Evolutionary conservation across 2,329 filamentous ascomycete genomes (phyloP).

Genomic region (Alternaria alternata): DNA sequence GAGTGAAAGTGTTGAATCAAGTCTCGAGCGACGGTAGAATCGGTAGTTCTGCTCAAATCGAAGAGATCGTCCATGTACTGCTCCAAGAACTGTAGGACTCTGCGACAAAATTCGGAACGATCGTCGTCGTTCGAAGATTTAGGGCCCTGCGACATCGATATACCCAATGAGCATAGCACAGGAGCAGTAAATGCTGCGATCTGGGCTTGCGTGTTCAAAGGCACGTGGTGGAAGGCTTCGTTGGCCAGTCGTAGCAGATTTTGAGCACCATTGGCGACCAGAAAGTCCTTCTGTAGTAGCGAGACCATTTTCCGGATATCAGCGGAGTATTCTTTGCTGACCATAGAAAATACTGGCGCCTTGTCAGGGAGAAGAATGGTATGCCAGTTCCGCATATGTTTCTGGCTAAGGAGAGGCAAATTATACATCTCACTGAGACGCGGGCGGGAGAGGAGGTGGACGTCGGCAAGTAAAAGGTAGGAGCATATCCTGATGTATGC

Average conservation of each 20-base stretch:
- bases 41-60: slow-evolving; percentile 36
- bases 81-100: slow-evolving; percentile 36
- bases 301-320: slow-evolving; percentile 30
- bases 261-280: slow-evolving; percentile 34
- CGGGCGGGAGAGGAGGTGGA: slow-evolving; percentile 28
- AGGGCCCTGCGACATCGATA: slow-evolving; percentile 26
- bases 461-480: slow-evolving; percentile 38
- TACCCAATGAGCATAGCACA: slow-evolving; percentile 34
- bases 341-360: slow-evolving; percentile 32
- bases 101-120: slow-evolving; percentile 29
- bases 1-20: slow-evolving; percentile 31
- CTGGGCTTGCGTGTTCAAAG: slow-evolving; percentile 20
- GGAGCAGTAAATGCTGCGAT: slow-evolving; percentile 30
- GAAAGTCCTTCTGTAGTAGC: slow-evolving; percentile 34
- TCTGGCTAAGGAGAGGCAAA: slow-evolving; percentile 34
- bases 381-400: slow-evolving; percentile 39
- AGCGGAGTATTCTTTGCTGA: slow-evolving; percentile 38
- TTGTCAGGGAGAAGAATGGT: slow-evolving; percentile 38
- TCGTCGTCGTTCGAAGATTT: slow-evolving; percentile 18
- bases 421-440: slow-evolving; percentile 26
- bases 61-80: slow-evolving; percentile 41
- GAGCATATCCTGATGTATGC: slow-evolving; percentile 41
- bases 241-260: slow-evolving; percentile 36
- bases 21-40: slow-evolving; percentile 37
- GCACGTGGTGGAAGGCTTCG: slow-evolving; percentile 31